These are phyloP conservation scores for Coemansia sp. DNA, from an alignment of 192 early-diverging fungal species.

Conservation along the genomic window DNA sequence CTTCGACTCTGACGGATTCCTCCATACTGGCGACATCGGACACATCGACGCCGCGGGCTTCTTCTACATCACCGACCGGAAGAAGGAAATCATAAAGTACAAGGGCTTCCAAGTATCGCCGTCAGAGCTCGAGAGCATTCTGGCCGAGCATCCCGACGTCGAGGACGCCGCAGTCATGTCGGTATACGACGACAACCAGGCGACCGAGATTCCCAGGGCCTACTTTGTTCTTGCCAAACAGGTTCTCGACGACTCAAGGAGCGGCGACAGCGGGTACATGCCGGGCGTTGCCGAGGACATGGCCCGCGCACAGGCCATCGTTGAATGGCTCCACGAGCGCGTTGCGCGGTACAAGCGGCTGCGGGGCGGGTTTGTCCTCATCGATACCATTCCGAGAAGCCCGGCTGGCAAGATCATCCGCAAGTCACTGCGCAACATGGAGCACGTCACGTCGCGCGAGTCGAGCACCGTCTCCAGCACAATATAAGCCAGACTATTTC, in stretches of 20 bases:
- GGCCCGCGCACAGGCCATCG: constrained; percentile 51
- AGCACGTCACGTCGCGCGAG: constrained; percentile 23
- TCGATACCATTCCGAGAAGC: constrained; percentile 72
- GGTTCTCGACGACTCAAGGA: constrained; percentile 24
- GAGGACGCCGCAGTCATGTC: constrained; percentile 71
- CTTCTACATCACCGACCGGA: constrained; percentile 69
- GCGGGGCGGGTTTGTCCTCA: constrained; percentile 72
- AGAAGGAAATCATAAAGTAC: constrained; percentile 91
- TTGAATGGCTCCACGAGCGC: constrained; percentile 59
- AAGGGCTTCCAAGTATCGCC: constrained; percentile 81
- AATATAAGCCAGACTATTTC: not conserved
- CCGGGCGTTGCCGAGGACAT: constrained; percentile 40
- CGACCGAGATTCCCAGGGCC: constrained; percentile 75
- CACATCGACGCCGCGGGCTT: constrained; percentile 62
- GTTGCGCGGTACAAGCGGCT: constrained; percentile 76
- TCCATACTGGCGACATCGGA: constrained; percentile 84
- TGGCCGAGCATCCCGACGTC: constrained; percentile 69
- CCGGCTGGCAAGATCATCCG: constrained; percentile 84
- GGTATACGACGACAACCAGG: constrained; percentile 61
- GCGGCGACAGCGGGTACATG: constrained; percentile 4
- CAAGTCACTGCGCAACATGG: constrained; percentile 60
- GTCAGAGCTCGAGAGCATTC: constrained; percentile 77
- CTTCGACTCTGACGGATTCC: constrained; percentile 73
- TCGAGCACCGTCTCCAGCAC: constrained; percentile 13
- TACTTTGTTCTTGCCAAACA: constrained; percentile 63